Evolutionary conservation across 2,329 filamentous ascomycete genomes (phyloP), one percentile per base, ranked within the genome.

Genomic region (Microsporum audouinii): DNA sequence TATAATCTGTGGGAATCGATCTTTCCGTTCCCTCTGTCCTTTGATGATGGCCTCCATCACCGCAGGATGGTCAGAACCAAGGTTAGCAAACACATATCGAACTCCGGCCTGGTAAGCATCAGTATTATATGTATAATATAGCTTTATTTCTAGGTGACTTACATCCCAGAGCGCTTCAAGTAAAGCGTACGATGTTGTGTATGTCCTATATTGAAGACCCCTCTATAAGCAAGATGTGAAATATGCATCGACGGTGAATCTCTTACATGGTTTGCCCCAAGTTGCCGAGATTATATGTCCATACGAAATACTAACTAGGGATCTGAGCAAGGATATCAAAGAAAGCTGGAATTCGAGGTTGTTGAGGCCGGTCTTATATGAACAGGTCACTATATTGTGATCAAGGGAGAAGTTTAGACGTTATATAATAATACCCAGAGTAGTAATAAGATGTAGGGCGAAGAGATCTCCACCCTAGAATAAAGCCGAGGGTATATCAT

Each of bases 1-100:
- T 61, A 91, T 87, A 63, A 91, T 87, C 60, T 79, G 81, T 1
- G 88, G 88, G 62, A 90, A 90, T 17, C 81, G 77, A 39, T 77
- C 82, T 59, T 79, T 79, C 65, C 80, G 83, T 68, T 88, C 86
- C 61, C 82, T 83, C 68, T 88, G 84, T 23, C 86, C 87, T 69
- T 88, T 88, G 65, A 89, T 85, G 73, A 91, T 89, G 8, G 88
- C 88, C 73, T 91, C 88, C 39, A 91, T 84, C 69, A 91, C 88
- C 27, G 84, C 85, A 1, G 88, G 88, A 69, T 91, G 79, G 60
- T 82, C 79, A 1, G 78, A 80, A n/a, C 79, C 79, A 5, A 81
- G 68, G 61, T 82, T 81, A 51, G 80, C 79, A 58, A 82, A 82
- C 61, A 78, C 75, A 71, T 80, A 75, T 36, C 73, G 77, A 57